A percentile compares a stretch with the other conserved stretches of the same genome.
These are phyloP conservation scores for Sporothrix humicola DNA, from an alignment of 2,329 filamentous ascomycete species.

Conservation along the genomic window DNA sequence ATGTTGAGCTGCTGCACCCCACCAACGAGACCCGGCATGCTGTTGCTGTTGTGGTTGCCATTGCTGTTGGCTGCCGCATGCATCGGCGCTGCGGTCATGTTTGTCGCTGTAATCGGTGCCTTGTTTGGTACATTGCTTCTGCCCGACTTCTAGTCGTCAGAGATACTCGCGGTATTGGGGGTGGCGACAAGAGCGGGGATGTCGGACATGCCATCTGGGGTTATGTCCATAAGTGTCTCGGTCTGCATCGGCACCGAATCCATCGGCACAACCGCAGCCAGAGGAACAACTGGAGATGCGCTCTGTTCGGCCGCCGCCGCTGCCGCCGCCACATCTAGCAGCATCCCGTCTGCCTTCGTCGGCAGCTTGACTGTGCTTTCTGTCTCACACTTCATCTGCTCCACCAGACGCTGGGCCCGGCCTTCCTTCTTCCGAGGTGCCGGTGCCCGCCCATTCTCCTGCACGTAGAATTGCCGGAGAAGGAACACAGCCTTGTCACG, in stretches of 20 bases:
- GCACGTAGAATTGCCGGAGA: constrained; percentile 92
- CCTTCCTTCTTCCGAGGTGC: constrained; percentile 62
- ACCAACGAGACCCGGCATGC: background rate
- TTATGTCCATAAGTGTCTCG: background rate
- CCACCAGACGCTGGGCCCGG: constrained; percentile 58
- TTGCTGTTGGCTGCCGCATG: background rate
- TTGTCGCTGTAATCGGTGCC: background rate
- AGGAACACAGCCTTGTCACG: constrained; percentile 92
- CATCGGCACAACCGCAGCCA: background rate
- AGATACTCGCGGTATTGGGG: constrained; percentile 17
- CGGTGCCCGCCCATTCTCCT: constrained; percentile 87
- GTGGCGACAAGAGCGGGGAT: background rate
- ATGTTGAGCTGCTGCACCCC: background rate
- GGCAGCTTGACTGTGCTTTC: constrained; percentile 37
- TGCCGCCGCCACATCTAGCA: constrained; percentile 7
- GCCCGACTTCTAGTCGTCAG: constrained; percentile 35
- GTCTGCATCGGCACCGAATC: background rate
- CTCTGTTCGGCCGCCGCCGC: background rate
- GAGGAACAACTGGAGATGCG: background rate
- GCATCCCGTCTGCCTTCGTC: constrained; percentile 23
- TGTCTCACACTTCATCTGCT: constrained; percentile 56
- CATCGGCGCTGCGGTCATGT: too few relatives aligned
- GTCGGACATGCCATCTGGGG: background rate
- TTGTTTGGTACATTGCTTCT: background rate
- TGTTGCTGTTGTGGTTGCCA: background rate